Base-by-base conservation (phyloP, 208 protist genomes). In the Herpetomonas tarakana region DNA sequence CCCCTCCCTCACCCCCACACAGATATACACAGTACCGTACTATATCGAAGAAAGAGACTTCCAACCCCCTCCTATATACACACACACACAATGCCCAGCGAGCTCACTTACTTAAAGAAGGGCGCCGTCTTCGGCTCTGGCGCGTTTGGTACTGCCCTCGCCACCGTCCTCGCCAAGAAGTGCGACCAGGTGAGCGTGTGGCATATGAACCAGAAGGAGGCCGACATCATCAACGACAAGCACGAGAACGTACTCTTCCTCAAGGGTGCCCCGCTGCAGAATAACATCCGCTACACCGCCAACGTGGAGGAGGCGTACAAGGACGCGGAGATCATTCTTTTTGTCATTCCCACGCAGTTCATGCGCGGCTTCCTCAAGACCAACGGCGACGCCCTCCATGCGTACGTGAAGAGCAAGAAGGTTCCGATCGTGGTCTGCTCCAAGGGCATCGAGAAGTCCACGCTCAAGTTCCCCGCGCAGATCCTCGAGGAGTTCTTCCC, bases 321-420 rank as follows among this genome's bases (percentile, higher is more conserved):
- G 27, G 75, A 52, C 4, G 81, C 82, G 11, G 81, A 89, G n/a
- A 74, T 94, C 57, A 71, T 96, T 31, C 62, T 94, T 21, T 76
- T 94, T 44, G 83, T 84, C 53, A 88, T 94, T 57, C 91, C 91
- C 7, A 94, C 86, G 18, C 88, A 91, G 74, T 94, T 93, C 62
- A 56, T 94, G 26, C 80, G 90, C 26, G 68, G 68, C 27, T 96
- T 91, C 69, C 60, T 96, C 12, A 45, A 88, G 57, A 56, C 76
- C 25, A 61, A 89, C 66, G 77, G 54, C 18, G 27, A 54, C 2
- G 52, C 58, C 26, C 46, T 93, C 55, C 68, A 73, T 39, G 41
- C 62, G 11, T 72, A 86, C 58, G 52, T 86, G 19, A 58, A 74
- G 38, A 54, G 58, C 16, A 68, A 74, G 50, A 45, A 59, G 25